Evolutionary conservation across 768 basidiomycete species (phyloP).

Genomic region (Rhizopogon roseolus): DNA sequence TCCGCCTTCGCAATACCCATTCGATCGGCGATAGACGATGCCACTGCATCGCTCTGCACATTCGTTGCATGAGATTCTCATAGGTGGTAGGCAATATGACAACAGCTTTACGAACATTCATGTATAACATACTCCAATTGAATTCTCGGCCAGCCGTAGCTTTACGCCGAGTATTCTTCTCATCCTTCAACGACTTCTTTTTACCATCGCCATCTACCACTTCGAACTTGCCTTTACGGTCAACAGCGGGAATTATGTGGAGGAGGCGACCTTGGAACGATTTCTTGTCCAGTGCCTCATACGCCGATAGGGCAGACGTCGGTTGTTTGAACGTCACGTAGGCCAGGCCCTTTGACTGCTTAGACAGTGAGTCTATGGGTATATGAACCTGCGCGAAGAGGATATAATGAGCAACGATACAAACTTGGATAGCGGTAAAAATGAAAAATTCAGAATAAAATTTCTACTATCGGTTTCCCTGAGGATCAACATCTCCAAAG

Average conservation of each 20-base stretch:
- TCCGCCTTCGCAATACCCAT: constrained; percentile 85
- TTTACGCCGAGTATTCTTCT: constrained; percentile 55
- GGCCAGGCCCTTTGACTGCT: constrained; percentile 55
- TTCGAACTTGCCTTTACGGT: constrained; percentile 47
- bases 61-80: constrained; percentile 17
- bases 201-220: constrained; percentile 37
- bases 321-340: constrained; percentile 50
- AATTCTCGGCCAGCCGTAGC: constrained; percentile 71
- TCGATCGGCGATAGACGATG: constrained; percentile 83
- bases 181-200: constrained; percentile 55
- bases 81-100: constrained; percentile 11
- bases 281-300: constrained; percentile 70
- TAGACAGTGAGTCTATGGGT: constrained; percentile 42
- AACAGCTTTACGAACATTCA: constrained; percentile 75
- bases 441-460: constrained; percentile 32
- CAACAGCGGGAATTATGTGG: constrained; percentile 84
- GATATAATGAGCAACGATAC: background rate
- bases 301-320: constrained; percentile 59
- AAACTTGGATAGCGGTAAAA: constrained; percentile 3
- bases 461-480: constrained; percentile 56
- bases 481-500: constrained; percentile 35
- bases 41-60: constrained; percentile 84
- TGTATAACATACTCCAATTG: constrained; percentile 92
- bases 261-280: constrained; percentile 90
- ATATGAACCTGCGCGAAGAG: constrained; percentile 46